Base-by-base conservation (phyloP, 352 stramenopile genomes). In the Globisporangium barbulae region DNA sequence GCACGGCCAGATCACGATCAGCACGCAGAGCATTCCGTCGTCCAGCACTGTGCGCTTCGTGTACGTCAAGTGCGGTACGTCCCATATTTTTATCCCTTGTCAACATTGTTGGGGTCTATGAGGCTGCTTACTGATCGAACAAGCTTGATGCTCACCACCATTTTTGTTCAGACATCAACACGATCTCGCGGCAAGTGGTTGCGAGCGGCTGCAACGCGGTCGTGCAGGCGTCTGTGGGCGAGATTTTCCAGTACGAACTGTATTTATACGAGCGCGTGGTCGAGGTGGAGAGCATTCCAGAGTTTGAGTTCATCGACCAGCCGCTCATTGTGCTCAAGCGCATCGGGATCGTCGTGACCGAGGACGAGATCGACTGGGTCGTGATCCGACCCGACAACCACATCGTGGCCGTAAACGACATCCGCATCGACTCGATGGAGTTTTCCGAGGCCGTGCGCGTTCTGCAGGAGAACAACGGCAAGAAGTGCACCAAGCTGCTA, bases 181-280 rank as follows among this genome's bases (percentile, higher is more conserved):
- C 79, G 30, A 92, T 95, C 60, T 89, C 81, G 5, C 71, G 86
- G 28, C 68, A 89, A 33, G 86, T 95, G n/a, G 81, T 95, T 1
- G 86, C 86, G 7, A 95, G 86, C 58, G 86, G 86, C 33, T 95
- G 86, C 69, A 95, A 93, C 57, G 86, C 86, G 5, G 76, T 93
- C 9, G 83, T 95, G 6, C 84, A 95, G 60, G 78, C 83, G 17
- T 93, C 83, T 2, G 85, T 95, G 25, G 85, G 85, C 7, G 86
- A 95, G 69, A 93, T 95, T 33, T 93, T 95, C 69, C 86, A 95
- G 75, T 95, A 93, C 63, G 86, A 95, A 58, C 63, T 95, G 63
- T 95, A 86, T 63, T 66, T 95, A 58, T 95, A 95, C 59, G 83
- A 95, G 45, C 86, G 86, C 7, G 84, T 95, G 5, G 84, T 95